Evolutionary conservation across 371 early-diverging fungal genomes (phyloP), one percentile per base, ranked within the genome.

Genomic region (Paraphysoderma sedebokerense): DNA sequence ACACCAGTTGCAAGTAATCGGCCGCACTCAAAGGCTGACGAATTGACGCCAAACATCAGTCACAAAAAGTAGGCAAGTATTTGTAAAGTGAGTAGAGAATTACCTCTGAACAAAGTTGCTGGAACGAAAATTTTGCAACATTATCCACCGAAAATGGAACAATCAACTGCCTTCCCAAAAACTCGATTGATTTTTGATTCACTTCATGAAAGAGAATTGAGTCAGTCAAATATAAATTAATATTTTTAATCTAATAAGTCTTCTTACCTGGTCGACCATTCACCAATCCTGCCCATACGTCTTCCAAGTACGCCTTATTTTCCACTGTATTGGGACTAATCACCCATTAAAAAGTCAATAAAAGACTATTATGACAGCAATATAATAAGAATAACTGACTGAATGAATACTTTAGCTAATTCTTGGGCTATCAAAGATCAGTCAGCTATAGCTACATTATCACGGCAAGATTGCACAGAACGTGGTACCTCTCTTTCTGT

Each of bases 1-100:
- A 66, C 24, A 79, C 74, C 32, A 96, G 54, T 51, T 80, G 80
- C 4, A 96, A 63, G 56, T 88, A 96, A 59, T 96, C 97, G 0
- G 87, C 85, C 0, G 97, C 87, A 49, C 82, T 79, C 36, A 81
- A 68, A 0, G 90, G 66, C 54, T 63, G 53, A 3, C 36, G 32
- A 17, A 33, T 15, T 5, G 39, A 32, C 19, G 26, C 36, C 13
- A 22, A 5, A 22, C 6, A 13, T 13, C 20, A 38, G 36, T n/a
- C 24, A 22, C 29, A 26, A 5, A 35, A 41, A 34, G 34, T 6
- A 22, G 7, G 31, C 20, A 29, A 24, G 26, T 17, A 6, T 5
- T 22, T 5, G 26, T 26, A 19, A 20, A 29, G 28, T 34, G n/a
- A 44, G 22, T 7, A 15, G 38, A n/a, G n/a, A 11, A 27, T 44